A percentile compares a stretch with the other conserved stretches of the same genome.
Conservation (phyloP, 2,329 filamentous ascomycete genomes). For the Onygena corvina region DNA sequence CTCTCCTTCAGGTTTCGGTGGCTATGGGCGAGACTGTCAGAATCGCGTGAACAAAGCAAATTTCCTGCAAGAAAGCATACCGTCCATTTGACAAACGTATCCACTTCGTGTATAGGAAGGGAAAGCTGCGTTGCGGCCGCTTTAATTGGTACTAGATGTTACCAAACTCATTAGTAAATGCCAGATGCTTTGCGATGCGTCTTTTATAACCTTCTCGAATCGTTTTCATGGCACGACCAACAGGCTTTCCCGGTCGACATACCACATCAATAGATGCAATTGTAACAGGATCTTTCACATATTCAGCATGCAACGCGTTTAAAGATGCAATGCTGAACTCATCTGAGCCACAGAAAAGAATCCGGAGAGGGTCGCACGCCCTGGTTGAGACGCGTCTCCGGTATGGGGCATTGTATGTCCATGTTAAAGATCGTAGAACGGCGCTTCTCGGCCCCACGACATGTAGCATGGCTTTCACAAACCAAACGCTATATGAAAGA, state of each 20-base stretch:
- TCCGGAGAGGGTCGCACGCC: slow-evolving; percentile 50
- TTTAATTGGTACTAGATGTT: slow-evolving; percentile 57
- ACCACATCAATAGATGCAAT: slow-evolving; percentile 77
- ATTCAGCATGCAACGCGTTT: slow-evolving; percentile 53
- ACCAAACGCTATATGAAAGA: not conserved
- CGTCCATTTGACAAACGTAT: slow-evolving; percentile 73
- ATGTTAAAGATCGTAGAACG: not conserved
- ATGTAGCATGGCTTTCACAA: not conserved
- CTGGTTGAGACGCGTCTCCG: slow-evolving; percentile 20
- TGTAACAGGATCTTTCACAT: slow-evolving; percentile 39
- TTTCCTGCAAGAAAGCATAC: slow-evolving; percentile 37
- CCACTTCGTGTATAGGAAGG: slow-evolving; percentile 59
- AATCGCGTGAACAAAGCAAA: slow-evolving; percentile 8
- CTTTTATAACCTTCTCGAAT: slow-evolving; percentile 48
- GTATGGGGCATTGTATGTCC: not conserved
- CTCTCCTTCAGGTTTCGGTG: slow-evolving; percentile 38
- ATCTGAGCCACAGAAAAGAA: slow-evolving; percentile 92
- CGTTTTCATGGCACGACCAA: slow-evolving; percentile 60
- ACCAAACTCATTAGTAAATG: not conserved
- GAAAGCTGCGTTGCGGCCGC: slow-evolving; percentile 49
- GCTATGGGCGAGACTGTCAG: slow-evolving; percentile 30
- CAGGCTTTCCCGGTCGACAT: slow-evolving; percentile 64
- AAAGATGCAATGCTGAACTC: slow-evolving; percentile 74
- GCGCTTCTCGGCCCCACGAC: not conserved
- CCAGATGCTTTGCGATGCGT: not conserved